Evolutionary conservation across 2,329 filamentous ascomycete genomes (phyloP), one percentile per base, ranked within the genome.

Genomic region (Xylariaceae sp.): DNA sequence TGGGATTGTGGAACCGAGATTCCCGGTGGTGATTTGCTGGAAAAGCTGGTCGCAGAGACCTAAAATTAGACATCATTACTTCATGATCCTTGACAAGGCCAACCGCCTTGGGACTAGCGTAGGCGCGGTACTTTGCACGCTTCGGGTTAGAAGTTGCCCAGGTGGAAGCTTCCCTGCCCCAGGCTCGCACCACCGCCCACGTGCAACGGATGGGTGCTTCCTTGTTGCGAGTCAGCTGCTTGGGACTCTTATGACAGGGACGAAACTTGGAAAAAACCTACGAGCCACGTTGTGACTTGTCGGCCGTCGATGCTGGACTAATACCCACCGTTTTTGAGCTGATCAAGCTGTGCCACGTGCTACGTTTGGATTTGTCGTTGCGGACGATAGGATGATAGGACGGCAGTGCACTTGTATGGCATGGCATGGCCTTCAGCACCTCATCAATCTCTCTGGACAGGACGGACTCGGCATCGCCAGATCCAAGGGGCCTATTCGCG

Each of bases 21-120:
- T 45, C 55, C 34, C 43, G 48, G 32, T 53, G 49, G 54, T 57
- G 58, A 59, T 59, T 59, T 52, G 58, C 49, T 51, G 45, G 49
- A 49, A 47, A 45, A 34, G 51, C 29, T 47, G 21, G 29, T 43
- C 32, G 36, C 36, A 10, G 9, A 32, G 43, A 47, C 45, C 58
- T 60, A 61, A 52, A 61, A 44, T 55, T 59, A 57, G 51, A 51
- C 18, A 47, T 13, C 8, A 57, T 50, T 53, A 45, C 47, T 43
- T 51, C 51, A 53, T 8, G 18, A 47, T 53, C 49, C 49, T 47
- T 50, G 53, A 16, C 48, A 47, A 41, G 15, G 21, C 37, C 30
- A 46, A 30, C 55, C 51, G 48, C 46, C 48, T 48, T 51, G 9
- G 30, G 18, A 39, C 45, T 26, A 49, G 9, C 22, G 26, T 8